Conservation (phyloP, 2,329 filamentous ascomycete species). For the Diatrype stigma region DNA sequence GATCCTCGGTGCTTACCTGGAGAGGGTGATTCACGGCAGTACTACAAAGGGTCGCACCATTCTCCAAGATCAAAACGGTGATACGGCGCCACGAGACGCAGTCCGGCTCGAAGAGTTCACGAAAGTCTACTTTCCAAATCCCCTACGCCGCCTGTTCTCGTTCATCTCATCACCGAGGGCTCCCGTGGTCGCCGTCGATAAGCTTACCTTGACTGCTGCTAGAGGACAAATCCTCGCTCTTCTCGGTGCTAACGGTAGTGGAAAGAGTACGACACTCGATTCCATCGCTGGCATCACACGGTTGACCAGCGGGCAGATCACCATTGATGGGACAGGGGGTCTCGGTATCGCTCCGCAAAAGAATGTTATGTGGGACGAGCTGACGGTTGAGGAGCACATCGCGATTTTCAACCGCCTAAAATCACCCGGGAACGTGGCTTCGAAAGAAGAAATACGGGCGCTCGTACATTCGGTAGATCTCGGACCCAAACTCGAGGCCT, state of each 20-base stretch:
- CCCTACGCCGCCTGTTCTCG: conserved; percentile 51
- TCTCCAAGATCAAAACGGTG: conserved; percentile 27
- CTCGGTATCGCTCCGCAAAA: conserved; percentile 88
- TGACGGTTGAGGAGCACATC: conserved; percentile 84
- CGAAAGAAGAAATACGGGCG: conserved; percentile 53
- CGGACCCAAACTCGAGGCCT: conserved; percentile 65
- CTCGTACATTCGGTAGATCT: conserved; percentile 72
- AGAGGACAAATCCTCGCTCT: conserved; percentile 82
- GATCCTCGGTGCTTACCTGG: conserved; percentile 68
- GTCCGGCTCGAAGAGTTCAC: conserved; percentile 70
- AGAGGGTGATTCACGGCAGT: conserved; percentile 72
- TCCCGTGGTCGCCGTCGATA: conserved; percentile 73
- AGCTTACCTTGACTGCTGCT: conserved; percentile 65
- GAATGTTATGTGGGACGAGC: conserved; percentile 87
- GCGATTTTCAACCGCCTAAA: conserved; percentile 81
- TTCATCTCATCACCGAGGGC: conserved; percentile 48
- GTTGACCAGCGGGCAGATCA: conserved; percentile 71
- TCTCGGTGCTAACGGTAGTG: conserved; percentile 83
- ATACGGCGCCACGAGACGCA: conserved; percentile 40
- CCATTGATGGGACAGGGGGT: conserved; percentile 71
- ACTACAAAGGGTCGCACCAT: conserved; percentile 58
- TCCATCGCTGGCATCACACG: conserved; percentile 79
- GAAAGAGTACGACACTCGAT: conserved; percentile 86
- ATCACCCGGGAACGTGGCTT: conserved; percentile 51
- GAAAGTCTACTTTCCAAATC: conserved; percentile 70